Conservation (phyloP, 257 asterid species). For the Eustoma russellianum region DNA sequence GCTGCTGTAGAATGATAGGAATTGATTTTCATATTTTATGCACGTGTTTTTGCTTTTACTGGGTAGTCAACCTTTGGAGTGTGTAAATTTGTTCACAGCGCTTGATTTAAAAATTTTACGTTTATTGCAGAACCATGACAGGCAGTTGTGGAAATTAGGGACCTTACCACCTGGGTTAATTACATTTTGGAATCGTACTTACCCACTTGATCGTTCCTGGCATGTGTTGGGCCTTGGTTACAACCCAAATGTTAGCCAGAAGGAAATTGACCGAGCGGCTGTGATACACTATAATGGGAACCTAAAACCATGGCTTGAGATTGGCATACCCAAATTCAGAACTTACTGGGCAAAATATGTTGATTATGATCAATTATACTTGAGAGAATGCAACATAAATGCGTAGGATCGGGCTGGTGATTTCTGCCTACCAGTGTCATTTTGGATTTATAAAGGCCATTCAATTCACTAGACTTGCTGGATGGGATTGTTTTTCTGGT, state of each 20-base stretch:
- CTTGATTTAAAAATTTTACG: background rate
- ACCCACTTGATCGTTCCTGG: conserved; percentile 66
- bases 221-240: conserved; percentile 95
- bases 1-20: no score
- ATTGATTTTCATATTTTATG: background rate
- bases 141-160: conserved; percentile 85
- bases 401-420: conserved; percentile 23
- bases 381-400: conserved; percentile 83
- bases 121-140: conserved; percentile 62
- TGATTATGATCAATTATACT: conserved; percentile 54
- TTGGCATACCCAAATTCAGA: conserved; percentile 69
- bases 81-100: background rate
- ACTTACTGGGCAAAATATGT: conserved; percentile 64
- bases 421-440: background rate
- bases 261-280: conserved; percentile 77
- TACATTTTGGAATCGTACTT: conserved; percentile 78
- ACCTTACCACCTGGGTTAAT: conserved; percentile 91
- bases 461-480: no score
- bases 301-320: conserved; percentile 97
- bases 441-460: no score
- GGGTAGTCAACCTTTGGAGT: no score
- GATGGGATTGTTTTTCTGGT: no score
- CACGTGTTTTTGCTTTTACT: background rate
- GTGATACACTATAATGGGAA: conserved; percentile 83
- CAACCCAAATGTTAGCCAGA: conserved; percentile 52